Evolutionary conservation across 139 green algal species (phyloP).

Genomic region (Gonium pectorale): DNA sequence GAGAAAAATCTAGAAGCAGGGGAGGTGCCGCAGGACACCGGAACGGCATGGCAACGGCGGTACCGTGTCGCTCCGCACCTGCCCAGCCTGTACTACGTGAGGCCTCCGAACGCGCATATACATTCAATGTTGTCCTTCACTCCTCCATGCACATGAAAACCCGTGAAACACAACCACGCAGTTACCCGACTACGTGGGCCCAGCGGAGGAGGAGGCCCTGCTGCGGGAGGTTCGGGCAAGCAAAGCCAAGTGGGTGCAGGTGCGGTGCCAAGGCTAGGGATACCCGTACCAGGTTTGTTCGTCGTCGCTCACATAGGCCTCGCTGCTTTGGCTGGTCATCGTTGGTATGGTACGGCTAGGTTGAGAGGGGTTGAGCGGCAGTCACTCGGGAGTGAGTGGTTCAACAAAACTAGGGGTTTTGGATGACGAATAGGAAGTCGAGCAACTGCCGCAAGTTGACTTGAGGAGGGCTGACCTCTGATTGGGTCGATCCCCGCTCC

Average conservation of each 20-base stretch:
- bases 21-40: no score
- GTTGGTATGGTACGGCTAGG: background rate
- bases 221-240: slow-evolving; percentile 33
- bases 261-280: slow-evolving; percentile 4
- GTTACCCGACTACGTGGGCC: slow-evolving; percentile 61
- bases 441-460: no score
- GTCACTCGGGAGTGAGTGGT: background rate
- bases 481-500: no score
- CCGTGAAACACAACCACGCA: slow-evolving; percentile 15
- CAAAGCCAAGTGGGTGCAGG: slow-evolving; percentile 69
- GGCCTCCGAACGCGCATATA: background rate
- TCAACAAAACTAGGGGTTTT: background rate
- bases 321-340: background rate
- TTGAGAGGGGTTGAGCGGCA: background rate
- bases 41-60: background rate
- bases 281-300: background rate
- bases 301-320: background rate
- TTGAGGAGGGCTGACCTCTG: no score
- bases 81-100: slow-evolving; percentile 25
- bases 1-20: no score
- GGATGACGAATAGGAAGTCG: no score
- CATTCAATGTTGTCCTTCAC: background rate
- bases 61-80: slow-evolving; percentile 22
- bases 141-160: background rate
- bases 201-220: slow-evolving; percentile 53